Base-by-base conservation (phyloP, 2,329 filamentous ascomycete genomes). In the Paraconiothyrium sp. region DNA sequence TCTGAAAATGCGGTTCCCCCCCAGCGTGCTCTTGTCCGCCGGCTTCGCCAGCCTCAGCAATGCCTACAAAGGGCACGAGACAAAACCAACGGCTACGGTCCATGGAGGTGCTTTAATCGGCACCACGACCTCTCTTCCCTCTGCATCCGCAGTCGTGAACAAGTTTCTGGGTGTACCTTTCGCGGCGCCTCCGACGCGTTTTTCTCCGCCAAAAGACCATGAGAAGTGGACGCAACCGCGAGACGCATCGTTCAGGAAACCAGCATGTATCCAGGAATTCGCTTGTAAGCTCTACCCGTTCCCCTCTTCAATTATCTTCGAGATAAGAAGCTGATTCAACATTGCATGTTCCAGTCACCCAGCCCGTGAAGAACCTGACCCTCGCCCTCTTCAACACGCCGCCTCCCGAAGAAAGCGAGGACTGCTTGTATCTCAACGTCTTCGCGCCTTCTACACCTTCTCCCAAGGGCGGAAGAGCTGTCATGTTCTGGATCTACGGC, bases 401-500 rank as follows among this genome's bases (percentile, higher is more conserved):
- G 24, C 54, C 67, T 11, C 64, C 66, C 3, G 58, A 62, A 20
- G 74, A 76, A 51, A 72, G 67, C 9, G 79, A 82, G 57, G 78
- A 81, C 58, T 82, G 79, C 62, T 60, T 81, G 35, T 75, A 79
- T 34, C 66, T 80, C 9, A 79, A 82, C 61, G 72, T 81, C 0
- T 75, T 74, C 32, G 75, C 72, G 1, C 78, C 78, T 4, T 61
- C 60, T 2, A 60, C 58, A n/a, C 61, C 66, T 4, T 50, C 63
- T 11, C 56, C 58, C 1, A 66, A 64, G 1, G 59, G 58, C 34
- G 67, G 70, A 7, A 58, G 69, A 55, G 64, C 73, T 7, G 72
- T 76, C 2, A 43, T 76, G 64, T 74, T 72, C 34, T 76, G 72
- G 72, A 71, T 76, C 1, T 75, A 69, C 44, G 73, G 73, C n/a